These are phyloP conservation scores for Cordia subcordata DNA, from an alignment of 257 asterid species.

Conservation along the genomic window DNA sequence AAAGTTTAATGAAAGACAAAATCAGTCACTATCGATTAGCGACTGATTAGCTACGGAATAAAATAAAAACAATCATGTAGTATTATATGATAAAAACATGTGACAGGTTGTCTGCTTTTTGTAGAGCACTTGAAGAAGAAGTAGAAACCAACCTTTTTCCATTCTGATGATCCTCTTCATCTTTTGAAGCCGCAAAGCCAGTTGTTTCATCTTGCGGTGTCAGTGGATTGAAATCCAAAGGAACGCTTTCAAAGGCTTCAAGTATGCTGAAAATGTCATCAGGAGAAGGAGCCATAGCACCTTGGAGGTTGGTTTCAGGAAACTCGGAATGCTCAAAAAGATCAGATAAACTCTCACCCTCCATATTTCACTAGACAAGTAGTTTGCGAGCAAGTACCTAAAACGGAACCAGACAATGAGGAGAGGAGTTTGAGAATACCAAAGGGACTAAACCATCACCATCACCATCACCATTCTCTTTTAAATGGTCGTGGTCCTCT, in stretches of 20 bases:
- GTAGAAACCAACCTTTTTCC: slow-evolving; percentile 33
- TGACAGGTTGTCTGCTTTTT: slow-evolving; percentile 29
- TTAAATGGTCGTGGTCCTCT: slow-evolving; percentile 4
- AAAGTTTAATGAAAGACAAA: too few species aligned
- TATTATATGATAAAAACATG: too few species aligned
- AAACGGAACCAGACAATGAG: neutral
- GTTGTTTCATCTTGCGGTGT: neutral
- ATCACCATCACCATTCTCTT: slow-evolving; percentile 38
- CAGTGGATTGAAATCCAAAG: slow-evolving; percentile 18
- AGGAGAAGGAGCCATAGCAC: neutral
- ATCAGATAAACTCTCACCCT: slow-evolving; percentile 17
- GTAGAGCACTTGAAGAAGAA: neutral
- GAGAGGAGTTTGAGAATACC: slow-evolving; percentile 15
- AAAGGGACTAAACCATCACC: slow-evolving; percentile 38
- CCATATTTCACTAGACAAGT: too few species aligned
- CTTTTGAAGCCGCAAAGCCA: too few species aligned
- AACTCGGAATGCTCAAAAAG: too few species aligned
- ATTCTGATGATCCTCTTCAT: slow-evolving; percentile 22
- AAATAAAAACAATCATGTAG: too few species aligned
- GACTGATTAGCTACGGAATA: too few species aligned
- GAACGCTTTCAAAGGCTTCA: slow-evolving; percentile 47
- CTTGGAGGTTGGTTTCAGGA: too few species aligned
- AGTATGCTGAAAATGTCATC: slow-evolving; percentile 74
- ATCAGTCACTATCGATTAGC: too few species aligned
- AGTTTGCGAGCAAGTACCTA: too few species aligned